Conservation (phyloP, 2,329 filamentous ascomycete genomes). For the Diaporthe capsici region DNA sequence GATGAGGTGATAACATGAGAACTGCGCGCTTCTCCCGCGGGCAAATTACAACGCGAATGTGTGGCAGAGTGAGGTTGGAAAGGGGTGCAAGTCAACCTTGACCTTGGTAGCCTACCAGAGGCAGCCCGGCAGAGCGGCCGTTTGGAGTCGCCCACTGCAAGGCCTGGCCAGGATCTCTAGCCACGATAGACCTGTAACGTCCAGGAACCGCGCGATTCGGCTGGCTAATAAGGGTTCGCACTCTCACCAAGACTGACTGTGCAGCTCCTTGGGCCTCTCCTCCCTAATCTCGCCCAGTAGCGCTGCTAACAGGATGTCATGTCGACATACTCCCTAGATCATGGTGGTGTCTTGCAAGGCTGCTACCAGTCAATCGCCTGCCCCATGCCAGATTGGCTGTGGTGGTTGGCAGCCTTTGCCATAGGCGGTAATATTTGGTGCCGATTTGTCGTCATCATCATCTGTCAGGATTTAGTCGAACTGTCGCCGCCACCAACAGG, state of each 20-base stretch:
- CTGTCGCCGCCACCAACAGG: slow-evolving; percentile 29
- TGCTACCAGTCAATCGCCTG: neutral
- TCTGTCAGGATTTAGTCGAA: slow-evolving; percentile 28
- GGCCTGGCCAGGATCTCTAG: slow-evolving; percentile 17
- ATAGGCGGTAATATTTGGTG: slow-evolving; percentile 14
- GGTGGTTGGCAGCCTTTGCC: slow-evolving; percentile 19
- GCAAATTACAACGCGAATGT: slow-evolving; percentile 27
- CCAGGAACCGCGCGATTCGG: slow-evolving; percentile 28
- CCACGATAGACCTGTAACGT: slow-evolving; percentile 16
- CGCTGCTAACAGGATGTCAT: neutral
- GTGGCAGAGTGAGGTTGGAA: neutral
- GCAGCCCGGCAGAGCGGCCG: slow-evolving; percentile 23
- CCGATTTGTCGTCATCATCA: slow-evolving; percentile 37
- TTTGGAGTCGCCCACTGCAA: slow-evolving; percentile 28
- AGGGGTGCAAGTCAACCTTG: slow-evolving; percentile 21
- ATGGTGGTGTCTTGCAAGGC: slow-evolving; percentile 3
- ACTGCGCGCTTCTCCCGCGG: neutral
- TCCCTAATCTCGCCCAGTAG: neutral
- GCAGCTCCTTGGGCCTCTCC: slow-evolving; percentile 13
- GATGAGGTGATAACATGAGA: slow-evolving; percentile 23
- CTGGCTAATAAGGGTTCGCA: slow-evolving; percentile 8
- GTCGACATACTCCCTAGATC: neutral
- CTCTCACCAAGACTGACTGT: neutral
- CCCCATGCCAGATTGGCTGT: slow-evolving; percentile 19
- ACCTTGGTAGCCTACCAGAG: slow-evolving; percentile 18